phyloP scores from a whole-genome alignment of 164 flowering plant species.

The Vitis amurensis region DNA sequence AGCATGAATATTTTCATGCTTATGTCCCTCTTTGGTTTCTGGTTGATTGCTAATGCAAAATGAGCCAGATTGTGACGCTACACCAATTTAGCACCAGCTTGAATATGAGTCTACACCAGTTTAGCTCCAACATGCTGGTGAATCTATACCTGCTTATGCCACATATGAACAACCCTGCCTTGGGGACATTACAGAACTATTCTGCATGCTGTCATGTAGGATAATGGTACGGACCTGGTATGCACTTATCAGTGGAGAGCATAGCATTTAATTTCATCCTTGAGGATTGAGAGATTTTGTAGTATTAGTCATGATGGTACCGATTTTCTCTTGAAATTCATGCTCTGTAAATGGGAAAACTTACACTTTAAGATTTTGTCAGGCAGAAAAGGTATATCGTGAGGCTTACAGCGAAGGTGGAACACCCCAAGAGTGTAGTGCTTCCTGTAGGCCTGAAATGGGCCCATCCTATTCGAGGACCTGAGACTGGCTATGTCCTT shows the following conservation, averaged over 20 bases:
- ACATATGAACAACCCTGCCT: not conserved
- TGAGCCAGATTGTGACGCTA: too few species aligned
- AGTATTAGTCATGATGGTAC: not conserved
- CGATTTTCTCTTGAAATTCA: not conserved
- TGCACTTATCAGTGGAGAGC: too few species aligned
- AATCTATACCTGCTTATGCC: not conserved
- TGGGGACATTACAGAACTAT: too few species aligned
- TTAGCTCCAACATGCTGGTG: not conserved
- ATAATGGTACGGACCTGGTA: too few species aligned
- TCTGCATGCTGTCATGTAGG: too few species aligned
- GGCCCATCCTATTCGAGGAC: constrained; percentile 92
- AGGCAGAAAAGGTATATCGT: constrained; percentile 47
- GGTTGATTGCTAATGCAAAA: not conserved
- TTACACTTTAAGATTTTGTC: constrained; percentile 8
- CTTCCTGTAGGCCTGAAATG: constrained; percentile 73
- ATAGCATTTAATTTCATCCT: not conserved
- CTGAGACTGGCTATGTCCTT: constrained; percentile 87
- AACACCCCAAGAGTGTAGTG: constrained; percentile 18
- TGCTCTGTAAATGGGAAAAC: not conserved
- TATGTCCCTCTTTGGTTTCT: not conserved
- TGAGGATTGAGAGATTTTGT: not conserved
- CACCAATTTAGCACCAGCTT: too few species aligned
- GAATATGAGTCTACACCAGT: too few species aligned
- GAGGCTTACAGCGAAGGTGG: constrained; percentile 33
- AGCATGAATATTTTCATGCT: not conserved